Evolutionary conservation across 495 filamentous ascomycete species (phyloP).

Genomic region (Talaromyces wortmannii): DNA sequence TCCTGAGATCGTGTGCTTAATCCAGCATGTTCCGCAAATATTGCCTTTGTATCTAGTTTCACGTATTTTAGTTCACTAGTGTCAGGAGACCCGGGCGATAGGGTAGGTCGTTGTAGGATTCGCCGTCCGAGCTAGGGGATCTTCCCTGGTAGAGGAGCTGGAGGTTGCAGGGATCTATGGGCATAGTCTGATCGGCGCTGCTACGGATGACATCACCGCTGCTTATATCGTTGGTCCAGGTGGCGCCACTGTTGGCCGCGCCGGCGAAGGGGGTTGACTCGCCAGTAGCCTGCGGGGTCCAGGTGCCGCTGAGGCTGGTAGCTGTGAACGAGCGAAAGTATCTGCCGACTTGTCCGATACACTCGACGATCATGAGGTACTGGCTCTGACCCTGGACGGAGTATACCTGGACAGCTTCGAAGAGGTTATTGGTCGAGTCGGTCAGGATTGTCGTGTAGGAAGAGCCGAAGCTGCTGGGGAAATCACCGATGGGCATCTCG

Average conservation of each 20-base stretch:
- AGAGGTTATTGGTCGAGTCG: slow-evolving; percentile 47
- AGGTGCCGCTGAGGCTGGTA: slow-evolving; percentile 40
- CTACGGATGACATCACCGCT: slow-evolving; percentile 52
- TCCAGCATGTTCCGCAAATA: no score
- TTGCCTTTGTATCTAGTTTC: no score
- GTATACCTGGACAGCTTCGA: slow-evolving; percentile 60
- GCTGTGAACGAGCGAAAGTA: slow-evolving; percentile 63
- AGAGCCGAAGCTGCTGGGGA: slow-evolving; percentile 53
- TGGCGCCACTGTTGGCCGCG: slow-evolving; percentile 52
- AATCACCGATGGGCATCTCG: slow-evolving; percentile 50
- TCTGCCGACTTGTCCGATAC: slow-evolving; percentile 47
- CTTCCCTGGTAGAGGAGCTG: slow-evolving; percentile 53
- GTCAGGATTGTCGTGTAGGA: slow-evolving; percentile 37
- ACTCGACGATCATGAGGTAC: slow-evolving; percentile 60
- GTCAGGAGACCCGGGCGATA: slow-evolving; percentile 49
- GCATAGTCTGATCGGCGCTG: slow-evolving; percentile 49
- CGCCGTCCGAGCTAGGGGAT: slow-evolving; percentile 15
- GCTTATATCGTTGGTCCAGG: slow-evolving; percentile 60
- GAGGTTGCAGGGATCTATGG: slow-evolving; percentile 50
- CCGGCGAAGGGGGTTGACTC: slow-evolving; percentile 54
- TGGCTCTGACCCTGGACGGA: slow-evolving; percentile 41
- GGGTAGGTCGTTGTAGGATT: slow-evolving; percentile 36
- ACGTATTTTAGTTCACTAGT: slow-evolving; percentile 17
- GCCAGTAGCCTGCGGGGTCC: slow-evolving; percentile 43
- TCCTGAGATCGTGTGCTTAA: no score